These are phyloP conservation scores for Boletus mariae DNA, from an alignment of 1,284 basidiomycete species.

Conservation along the genomic window DNA sequence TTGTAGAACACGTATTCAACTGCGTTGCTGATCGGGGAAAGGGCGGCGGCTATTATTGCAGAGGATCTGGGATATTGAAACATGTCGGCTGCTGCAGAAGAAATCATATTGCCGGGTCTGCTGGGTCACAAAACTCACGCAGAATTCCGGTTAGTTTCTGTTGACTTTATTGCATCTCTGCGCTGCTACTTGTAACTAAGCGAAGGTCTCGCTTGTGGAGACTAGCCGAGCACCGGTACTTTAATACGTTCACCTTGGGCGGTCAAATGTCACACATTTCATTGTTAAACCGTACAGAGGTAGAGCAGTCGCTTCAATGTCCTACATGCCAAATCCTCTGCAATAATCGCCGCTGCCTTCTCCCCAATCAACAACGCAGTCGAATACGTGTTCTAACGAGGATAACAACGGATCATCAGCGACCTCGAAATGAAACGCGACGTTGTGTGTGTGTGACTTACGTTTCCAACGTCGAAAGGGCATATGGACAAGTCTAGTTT, in stretches of 20 bases:
- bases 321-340: constrained; percentile 19
- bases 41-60: constrained; percentile 27
- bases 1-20: constrained; percentile 32
- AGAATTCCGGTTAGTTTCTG: too few relatives aligned
- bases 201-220: too few relatives aligned
- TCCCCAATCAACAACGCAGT: constrained; percentile 32
- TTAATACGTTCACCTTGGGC: too few relatives aligned
- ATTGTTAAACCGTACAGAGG: background rate
- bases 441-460: constrained; percentile 8
- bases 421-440: background rate
- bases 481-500: constrained; percentile 32
- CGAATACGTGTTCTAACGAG: constrained; percentile 28
- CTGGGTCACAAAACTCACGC: too few relatives aligned
- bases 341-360: constrained; percentile 30
- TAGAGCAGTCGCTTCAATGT: background rate
- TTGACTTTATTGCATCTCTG: too few relatives aligned
- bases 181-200: too few relatives aligned
- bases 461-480: constrained; percentile 31
- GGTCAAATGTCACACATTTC: background rate
- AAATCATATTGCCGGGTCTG: background rate
- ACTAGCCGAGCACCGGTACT: too few relatives aligned
- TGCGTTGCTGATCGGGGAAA: constrained; percentile 31
- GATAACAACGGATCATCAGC: background rate
- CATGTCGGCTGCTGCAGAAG: background rate
- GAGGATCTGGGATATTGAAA: constrained; percentile 21